A percentile compares a stretch with the other conserved stretches of the same genome.
These are phyloP conservation scores for Calonectria multiphialidica DNA, from an alignment of 2,329 filamentous ascomycete genomes.

Conservation along the genomic window DNA sequence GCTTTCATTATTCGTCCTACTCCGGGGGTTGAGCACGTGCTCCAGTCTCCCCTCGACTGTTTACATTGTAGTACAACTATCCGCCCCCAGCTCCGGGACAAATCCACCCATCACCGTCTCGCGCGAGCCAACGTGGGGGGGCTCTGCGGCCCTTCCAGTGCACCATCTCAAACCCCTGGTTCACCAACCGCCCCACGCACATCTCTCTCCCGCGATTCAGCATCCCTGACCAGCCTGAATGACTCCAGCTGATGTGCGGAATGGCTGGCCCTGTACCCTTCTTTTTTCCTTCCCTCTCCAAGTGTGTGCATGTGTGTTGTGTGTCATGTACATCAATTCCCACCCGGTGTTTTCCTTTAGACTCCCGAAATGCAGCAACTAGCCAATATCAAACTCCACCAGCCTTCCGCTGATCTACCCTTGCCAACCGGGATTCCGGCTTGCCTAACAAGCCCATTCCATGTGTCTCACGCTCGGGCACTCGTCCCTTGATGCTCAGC, in stretches of 20 bases:
- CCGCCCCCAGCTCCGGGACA: constrained; percentile 29
- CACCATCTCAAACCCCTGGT: constrained; percentile 27
- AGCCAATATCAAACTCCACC: constrained; percentile 14
- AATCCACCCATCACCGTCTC: constrained; percentile 44
- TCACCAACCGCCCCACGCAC: constrained; percentile 26
- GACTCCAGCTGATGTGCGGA: constrained; percentile 20
- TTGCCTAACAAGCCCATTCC: neutral
- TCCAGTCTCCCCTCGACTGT: constrained; percentile 19
- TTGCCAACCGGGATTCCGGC: neutral
- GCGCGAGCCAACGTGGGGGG: constrained; percentile 43
- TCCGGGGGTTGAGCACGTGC: constrained; percentile 41
- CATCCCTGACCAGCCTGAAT: constrained; percentile 22
- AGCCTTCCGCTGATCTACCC: neutral
- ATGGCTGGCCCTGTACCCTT: constrained; percentile 12
- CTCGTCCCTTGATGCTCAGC: neutral
- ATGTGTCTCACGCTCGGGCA: neutral
- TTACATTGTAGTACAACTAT: constrained; percentile 7
- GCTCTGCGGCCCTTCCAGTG: constrained; percentile 32
- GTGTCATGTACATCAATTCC: constrained; percentile 18
- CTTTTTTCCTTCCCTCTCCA: neutral
- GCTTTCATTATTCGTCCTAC: constrained; percentile 33
- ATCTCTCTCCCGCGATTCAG: constrained; percentile 35
- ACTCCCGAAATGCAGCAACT: constrained; percentile 12
- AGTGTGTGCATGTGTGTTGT: constrained; percentile 8
- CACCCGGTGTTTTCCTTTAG: constrained; percentile 21